These are phyloP conservation scores for Drechslerella dactyloides DNA, from an alignment of 2,329 filamentous ascomycete species.

Conservation along the genomic window DNA sequence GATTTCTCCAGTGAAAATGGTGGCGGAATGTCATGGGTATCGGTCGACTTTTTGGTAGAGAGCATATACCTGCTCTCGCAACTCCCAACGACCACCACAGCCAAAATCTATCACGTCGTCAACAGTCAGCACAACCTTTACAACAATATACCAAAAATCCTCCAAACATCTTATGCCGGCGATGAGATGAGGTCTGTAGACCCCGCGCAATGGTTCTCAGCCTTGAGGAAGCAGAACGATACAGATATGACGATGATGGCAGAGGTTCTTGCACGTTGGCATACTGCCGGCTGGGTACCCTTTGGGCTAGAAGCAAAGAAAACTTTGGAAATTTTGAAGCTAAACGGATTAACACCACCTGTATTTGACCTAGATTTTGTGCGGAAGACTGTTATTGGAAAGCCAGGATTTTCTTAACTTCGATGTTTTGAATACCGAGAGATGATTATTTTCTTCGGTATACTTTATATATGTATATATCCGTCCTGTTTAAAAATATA, in stretches of 20 bases:
- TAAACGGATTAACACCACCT: slow-evolving; percentile 17
- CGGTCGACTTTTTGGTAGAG: slow-evolving; percentile 24
- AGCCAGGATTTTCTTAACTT: slow-evolving; percentile 17
- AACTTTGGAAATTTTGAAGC: slow-evolving; percentile 19
- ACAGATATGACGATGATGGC: slow-evolving; percentile 32
- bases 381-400: slow-evolving; percentile 17
- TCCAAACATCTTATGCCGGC: slow-evolving; percentile 14
- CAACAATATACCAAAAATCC: slow-evolving; percentile 14
- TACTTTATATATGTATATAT: no score
- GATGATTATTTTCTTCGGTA: no score
- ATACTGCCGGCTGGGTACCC: slow-evolving; percentile 22
- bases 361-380: slow-evolving; percentile 11
- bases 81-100: slow-evolving; percentile 4
- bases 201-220: slow-evolving; percentile 17
- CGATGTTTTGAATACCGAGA: background rate
- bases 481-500: no score
- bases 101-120: slow-evolving; percentile 23
- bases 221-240: slow-evolving; percentile 16
- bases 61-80: slow-evolving; percentile 25
- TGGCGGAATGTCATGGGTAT: slow-evolving; percentile 31
- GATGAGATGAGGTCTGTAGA: slow-evolving; percentile 17
- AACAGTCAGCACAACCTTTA: slow-evolving; percentile 24
- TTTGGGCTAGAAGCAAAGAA: slow-evolving; percentile 19
- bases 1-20: slow-evolving; percentile 27
- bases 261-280: slow-evolving; percentile 23